These are phyloP conservation scores for Purpureocillium lavendulum DNA, from an alignment of 2,329 filamentous ascomycete species.

Conservation along the genomic window DNA sequence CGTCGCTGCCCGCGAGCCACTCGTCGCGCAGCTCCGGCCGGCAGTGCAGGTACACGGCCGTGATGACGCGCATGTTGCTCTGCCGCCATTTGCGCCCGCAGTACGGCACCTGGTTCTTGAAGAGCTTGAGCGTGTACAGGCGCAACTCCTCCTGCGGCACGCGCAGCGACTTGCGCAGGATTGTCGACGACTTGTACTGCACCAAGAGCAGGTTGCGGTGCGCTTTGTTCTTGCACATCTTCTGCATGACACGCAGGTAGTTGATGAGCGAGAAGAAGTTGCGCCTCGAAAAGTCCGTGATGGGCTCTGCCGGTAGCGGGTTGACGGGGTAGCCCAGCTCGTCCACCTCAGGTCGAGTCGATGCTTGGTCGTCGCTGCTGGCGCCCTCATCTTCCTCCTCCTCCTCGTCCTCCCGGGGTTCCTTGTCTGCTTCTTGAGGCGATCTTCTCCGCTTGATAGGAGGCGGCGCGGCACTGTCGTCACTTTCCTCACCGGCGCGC, in stretches of 20 bases:
- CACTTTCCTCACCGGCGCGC: conserved; percentile 39
- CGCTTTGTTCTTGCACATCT: conserved; percentile 91
- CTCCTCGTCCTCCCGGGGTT: conserved; percentile 10
- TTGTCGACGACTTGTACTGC: conserved; percentile 89
- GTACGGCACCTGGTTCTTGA: conserved; percentile 98
- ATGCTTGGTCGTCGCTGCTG: conserved; percentile 24
- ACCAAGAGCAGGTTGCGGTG: conserved; percentile 91
- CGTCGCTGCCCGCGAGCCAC: conserved; percentile 84
- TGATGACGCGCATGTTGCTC: conserved; percentile 97
- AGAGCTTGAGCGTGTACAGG: conserved; percentile 92
- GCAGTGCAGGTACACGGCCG: conserved; percentile 90
- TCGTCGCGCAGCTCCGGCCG: conserved; percentile 88
- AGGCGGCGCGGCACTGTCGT: conserved; percentile 76
- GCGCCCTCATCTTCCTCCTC: conserved; percentile 15
- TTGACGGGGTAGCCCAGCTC: conserved; percentile 77
- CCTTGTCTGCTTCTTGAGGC: conserved; percentile 24
- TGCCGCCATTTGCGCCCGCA: conserved; percentile 98
- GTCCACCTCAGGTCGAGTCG: conserved; percentile 58
- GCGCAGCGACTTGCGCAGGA: conserved; percentile 84
- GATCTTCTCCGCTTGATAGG: conserved; percentile 61
- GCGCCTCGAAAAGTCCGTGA: conserved; percentile 84
- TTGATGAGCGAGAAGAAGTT: conserved; percentile 96
- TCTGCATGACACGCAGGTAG: conserved; percentile 92
- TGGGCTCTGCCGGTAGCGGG: conserved; percentile 62
- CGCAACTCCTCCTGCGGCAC: conserved; percentile 81